Base-by-base conservation (phyloP, 1,284 basidiomycete genomes). In the Puccinia triticina region DNA sequence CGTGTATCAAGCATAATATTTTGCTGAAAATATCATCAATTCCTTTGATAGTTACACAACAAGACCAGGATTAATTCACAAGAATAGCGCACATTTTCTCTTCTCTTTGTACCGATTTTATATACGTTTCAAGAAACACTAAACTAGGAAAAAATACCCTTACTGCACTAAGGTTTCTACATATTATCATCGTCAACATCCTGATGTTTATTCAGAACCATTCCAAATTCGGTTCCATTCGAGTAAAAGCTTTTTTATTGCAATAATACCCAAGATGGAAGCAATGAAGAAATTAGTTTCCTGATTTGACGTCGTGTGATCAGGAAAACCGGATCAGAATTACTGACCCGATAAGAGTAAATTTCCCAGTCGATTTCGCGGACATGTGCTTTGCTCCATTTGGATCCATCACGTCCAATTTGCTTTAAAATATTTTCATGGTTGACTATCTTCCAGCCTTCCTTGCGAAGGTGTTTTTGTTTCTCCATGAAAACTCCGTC, bases 171-270 rank as follows among this genome's bases (percentile, higher is more conserved):
- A 43, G 4, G 4, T 43, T 43, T 12, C 4, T 4, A 43, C 12
- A 12, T 43, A 43, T 4, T 43, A 4, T 43, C 12, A 43, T 43
- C 12, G 12, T 43, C 40, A 43, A 43, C 40, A 43, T 43, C 12
- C 12, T 12, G 40, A 7, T 43, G 7, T 50, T 50, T n/a, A 72
- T 32, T 72, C 43, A 50, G 69, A 72, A 18, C 14, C 23, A 43
- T 78, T 78, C 76, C 76, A 78, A 14, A 78, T 78, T 34, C 76
- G 59, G 50, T 78, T 78, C 76, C 76, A 78, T 69, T 78, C 76
- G n/a, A 78, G 21, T 23, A 78, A 40, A 23, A 78, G 53, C 76
- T 78, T 40, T 37, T 23, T 66, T 66, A 11, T 18, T 53, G 16
- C 1, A 29, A 59, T 10, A 73, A 50, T 16, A 2, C 46, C 10